A percentile compares a stretch with the other conserved stretches of the same genome.
These are phyloP conservation scores for Debaryomyces maramus DNA, from an alignment of 805 yeast species.

Conservation along the genomic window DNA sequence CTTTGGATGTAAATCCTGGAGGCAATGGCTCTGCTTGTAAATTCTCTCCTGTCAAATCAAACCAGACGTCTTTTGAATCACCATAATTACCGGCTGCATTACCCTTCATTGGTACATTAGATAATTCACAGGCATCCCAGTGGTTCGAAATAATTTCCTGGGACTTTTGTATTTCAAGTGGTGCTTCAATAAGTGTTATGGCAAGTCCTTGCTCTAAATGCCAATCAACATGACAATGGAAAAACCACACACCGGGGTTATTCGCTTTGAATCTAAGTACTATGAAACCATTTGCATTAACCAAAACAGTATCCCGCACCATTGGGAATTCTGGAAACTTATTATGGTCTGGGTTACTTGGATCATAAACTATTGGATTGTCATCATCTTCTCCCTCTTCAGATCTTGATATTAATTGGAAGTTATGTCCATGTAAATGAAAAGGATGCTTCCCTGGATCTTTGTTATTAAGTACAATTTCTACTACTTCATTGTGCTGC, in stretches of 20 bases:
- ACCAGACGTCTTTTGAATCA: conserved; percentile 46
- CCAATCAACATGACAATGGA: conserved; percentile 99
- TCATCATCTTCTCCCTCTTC: conserved; percentile 55
- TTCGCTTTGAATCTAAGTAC: conserved; percentile 86
- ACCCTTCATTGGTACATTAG: conserved; percentile 50
- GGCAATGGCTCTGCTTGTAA: conserved; percentile 65
- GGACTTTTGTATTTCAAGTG: conserved; percentile 54
- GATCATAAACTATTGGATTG: conserved; percentile 50
- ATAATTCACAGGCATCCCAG: conserved; percentile 47
- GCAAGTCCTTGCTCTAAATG: conserved; percentile 95
- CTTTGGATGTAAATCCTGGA: conserved; percentile 66
- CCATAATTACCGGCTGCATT: conserved; percentile 69
- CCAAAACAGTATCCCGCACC: conserved; percentile 79
- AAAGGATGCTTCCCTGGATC: conserved; percentile 96
- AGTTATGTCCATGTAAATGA: conserved; percentile 93
- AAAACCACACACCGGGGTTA: conserved; percentile 98
- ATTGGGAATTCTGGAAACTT: conserved; percentile 72
- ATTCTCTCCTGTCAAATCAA: conserved; percentile 59
- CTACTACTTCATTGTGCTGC: conserved; percentile 65
- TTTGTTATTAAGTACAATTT: conserved; percentile 77
- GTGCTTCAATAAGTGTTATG: conserved; percentile 78
- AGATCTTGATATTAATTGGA: conserved; percentile 80
- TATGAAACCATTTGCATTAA: conserved; percentile 80
- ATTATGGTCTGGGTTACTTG: conserved; percentile 23
- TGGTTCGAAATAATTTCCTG: conserved; percentile 44